Conservation (phyloP, 1,284 basidiomycete genomes). For the Cryptococcus hybrid region DNA sequence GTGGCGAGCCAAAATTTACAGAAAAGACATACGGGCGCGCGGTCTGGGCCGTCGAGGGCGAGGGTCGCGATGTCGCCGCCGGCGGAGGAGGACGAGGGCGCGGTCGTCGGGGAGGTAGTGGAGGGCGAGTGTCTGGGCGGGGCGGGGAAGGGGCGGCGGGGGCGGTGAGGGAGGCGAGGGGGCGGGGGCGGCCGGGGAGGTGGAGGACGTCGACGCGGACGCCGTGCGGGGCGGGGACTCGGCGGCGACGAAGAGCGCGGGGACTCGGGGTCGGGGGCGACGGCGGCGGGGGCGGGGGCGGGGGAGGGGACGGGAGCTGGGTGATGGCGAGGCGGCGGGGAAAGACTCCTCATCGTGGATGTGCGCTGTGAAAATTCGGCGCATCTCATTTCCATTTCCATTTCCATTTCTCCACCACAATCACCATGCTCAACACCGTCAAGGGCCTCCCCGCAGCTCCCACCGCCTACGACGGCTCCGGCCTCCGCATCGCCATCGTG, state of each 20-base stretch:
- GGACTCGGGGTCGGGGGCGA: too few relatives aligned
- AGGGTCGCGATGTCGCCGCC: slow-evolving; percentile 76
- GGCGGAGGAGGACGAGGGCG: slow-evolving; percentile 61
- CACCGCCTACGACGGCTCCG: slow-evolving; percentile 69
- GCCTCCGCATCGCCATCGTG: slow-evolving; percentile 80
- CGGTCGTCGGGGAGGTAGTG: slow-evolving; percentile 65
- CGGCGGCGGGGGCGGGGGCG: too few relatives aligned
- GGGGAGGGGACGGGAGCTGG: neutral
- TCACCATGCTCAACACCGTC: slow-evolving; percentile 53
- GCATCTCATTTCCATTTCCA: neutral
- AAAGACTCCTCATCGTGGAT: slow-evolving; percentile 11
- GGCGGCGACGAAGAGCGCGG: too few relatives aligned
- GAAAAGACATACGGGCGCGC: slow-evolving; percentile 47
- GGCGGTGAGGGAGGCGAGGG: too few relatives aligned
- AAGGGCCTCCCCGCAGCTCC: slow-evolving; percentile 71
- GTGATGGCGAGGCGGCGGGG: slow-evolving; percentile 4
- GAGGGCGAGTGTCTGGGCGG: slow-evolving; percentile 57
- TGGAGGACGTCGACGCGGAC: too few relatives aligned
- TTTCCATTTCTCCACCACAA: neutral
- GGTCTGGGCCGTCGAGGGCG: slow-evolving; percentile 54
- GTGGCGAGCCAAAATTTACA: neutral
- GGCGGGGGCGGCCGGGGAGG: too few relatives aligned
- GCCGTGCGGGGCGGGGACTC: too few relatives aligned
- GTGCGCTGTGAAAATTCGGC: neutral
- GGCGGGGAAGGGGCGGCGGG: slow-evolving; percentile 23